phyloP scores from a whole-genome alignment of 495 filamentous ascomycete species.

The Pseudevernia furfuracea region DNA sequence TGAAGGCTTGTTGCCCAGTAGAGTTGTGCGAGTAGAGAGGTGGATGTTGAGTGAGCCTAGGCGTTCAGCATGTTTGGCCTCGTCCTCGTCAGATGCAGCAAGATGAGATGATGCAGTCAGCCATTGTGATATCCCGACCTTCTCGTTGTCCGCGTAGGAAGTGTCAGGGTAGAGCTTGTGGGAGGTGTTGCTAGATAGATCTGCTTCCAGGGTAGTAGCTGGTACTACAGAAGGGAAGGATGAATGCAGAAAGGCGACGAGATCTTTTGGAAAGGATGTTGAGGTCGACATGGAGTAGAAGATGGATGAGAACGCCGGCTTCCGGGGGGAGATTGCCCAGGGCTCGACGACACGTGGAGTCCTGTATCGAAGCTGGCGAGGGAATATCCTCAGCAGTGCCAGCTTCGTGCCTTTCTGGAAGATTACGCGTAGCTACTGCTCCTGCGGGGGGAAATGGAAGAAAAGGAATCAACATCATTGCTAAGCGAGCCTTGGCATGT shows the following conservation, averaged over 20 bases:
- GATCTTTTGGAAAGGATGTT: slow-evolving; percentile 42
- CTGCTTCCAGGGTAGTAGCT: slow-evolving; percentile 43
- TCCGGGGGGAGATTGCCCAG: background rate
- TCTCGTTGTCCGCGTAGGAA: slow-evolving; percentile 67
- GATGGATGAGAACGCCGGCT: background rate
- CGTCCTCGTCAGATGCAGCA: slow-evolving; percentile 49
- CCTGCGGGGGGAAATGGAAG: background rate
- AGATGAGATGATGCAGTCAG: slow-evolving; percentile 64
- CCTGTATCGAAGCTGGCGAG: slow-evolving; percentile 3
- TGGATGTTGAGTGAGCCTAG: slow-evolving; percentile 75
- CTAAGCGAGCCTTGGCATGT: slow-evolving; percentile 4
- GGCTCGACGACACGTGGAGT: background rate
- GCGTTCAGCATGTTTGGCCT: slow-evolving; percentile 45
- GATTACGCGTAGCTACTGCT: background rate
- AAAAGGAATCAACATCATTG: background rate
- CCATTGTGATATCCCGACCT: slow-evolving; percentile 83
- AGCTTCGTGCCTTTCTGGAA: slow-evolving; percentile 1
- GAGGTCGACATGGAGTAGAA: slow-evolving; percentile 42
- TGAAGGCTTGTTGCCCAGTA: slow-evolving; percentile 84
- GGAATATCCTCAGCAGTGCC: background rate
- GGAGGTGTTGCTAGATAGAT: slow-evolving; percentile 40
- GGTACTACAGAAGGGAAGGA: slow-evolving; percentile 46
- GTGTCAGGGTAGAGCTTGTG: slow-evolving; percentile 56
- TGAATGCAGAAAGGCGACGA: slow-evolving; percentile 47
- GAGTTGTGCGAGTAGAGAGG: slow-evolving; percentile 78